Evolutionary conservation across 139 green algal genomes (phyloP).

Genomic region (Astrephomene gubernaculifera): DNA sequence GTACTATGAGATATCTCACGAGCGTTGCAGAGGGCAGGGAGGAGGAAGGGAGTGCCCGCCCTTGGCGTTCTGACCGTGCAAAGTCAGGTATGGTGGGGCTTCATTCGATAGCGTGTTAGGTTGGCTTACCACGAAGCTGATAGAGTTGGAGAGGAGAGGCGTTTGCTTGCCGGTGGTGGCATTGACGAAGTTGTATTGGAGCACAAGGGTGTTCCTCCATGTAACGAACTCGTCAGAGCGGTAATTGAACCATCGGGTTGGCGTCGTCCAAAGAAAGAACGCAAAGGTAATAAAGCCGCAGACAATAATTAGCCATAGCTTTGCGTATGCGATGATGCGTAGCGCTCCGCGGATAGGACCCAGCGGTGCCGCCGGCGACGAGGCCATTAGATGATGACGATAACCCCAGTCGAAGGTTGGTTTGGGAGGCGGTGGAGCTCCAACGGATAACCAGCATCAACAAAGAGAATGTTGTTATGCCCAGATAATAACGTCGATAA

Average conservation of each 20-base stretch:
- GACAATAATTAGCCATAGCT: neutral
- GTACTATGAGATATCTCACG: neutral
- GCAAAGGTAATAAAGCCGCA: neutral
- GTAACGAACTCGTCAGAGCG: neutral
- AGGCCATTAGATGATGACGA: too few species aligned
- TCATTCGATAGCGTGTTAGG: neutral
- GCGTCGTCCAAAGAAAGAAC: constrained; percentile 6
- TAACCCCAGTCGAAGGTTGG: too few species aligned
- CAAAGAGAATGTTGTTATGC: too few species aligned
- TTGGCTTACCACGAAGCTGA: constrained; percentile 35
- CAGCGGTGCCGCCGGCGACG: too few species aligned
- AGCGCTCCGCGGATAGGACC: too few species aligned
- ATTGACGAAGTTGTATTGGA: constrained; percentile 16
- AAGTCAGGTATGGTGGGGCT: neutral
- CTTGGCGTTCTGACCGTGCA: neutral
- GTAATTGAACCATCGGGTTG: constrained; percentile 19
- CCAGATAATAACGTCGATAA: too few species aligned
- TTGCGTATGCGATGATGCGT: neutral
- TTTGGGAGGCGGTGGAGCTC: too few species aligned
- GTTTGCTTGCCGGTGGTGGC: constrained; percentile 12
- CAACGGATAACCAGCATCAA: too few species aligned
- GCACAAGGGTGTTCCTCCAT: constrained; percentile 2
- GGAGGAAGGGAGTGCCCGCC: too few species aligned
- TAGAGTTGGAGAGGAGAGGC: neutral
- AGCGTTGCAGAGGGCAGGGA: neutral